Evolutionary conservation across 2,329 filamentous ascomycete species (phyloP), one percentile per base, ranked within the genome.

Genomic region (Drechmeria coniospora): DNA sequence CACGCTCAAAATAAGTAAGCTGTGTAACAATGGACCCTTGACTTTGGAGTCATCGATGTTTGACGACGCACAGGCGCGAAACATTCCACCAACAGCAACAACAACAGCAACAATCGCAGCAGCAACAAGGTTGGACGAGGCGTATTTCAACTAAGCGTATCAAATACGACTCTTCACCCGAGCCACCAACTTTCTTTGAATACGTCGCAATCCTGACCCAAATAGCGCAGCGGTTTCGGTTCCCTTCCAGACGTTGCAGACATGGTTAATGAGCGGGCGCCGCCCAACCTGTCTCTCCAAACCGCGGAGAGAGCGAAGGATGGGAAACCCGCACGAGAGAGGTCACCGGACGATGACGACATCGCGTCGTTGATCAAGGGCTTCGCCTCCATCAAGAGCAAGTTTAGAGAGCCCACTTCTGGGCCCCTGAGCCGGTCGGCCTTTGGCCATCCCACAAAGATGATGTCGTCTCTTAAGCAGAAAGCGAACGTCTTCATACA

Each of bases 401-500:
- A 37, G 21, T 38, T 39, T 19, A 34, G 37, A 30, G 31, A 36
- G 17, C 31, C 34, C 6, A 37, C 36, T 31, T 27, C 28, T 19
- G 36, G 22, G 34, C 36, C 12, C 33, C 35, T 39, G 28, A 35
- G 21, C 41, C 25, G 37, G 27, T 45, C 50, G 28, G 43, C 45
- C 12, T 51, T 54, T 37, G 50, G 53, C 2, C 56, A 59, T 30
- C 47, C 55, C 22, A 46, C 46, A 26, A 58, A 58, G 42, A 53
- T 62, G 40, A 46, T 58, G 42, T 62, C 61, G 23, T 59, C 57
- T 43, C 59, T 63, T 44, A 65, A 69, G 42, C 62, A 67, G 42
- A 65, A 65, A 46, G 65, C 66, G 32, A 56, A 60, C 39, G 47
- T 68, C 31, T 72, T 72, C 43, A 59, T 67, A 28, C 59, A 63